Evolutionary conservation across 2,329 filamentous ascomycete genomes (phyloP).

Genomic region (Arthrobotrys sinensis): DNA sequence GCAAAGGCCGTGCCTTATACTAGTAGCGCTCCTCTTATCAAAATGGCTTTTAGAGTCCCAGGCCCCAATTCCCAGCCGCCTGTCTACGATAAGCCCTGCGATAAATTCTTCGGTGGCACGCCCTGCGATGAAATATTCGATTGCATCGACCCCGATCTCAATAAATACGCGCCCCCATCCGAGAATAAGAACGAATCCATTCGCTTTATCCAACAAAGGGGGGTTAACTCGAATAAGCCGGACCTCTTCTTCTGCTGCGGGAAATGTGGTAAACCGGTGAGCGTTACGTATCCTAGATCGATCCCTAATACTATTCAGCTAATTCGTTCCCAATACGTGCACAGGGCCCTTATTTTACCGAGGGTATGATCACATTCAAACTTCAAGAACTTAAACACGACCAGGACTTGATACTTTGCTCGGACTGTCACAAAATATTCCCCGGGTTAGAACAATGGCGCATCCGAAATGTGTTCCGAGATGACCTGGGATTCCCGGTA

Average conservation of each 20-base stretch:
- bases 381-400: background rate
- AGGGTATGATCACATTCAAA: constrained; percentile 12
- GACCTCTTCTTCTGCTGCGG: constrained; percentile 3
- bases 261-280: constrained; percentile 1
- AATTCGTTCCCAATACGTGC: background rate
- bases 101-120: background rate
- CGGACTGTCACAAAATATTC: background rate
- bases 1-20: too few species aligned
- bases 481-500: background rate
- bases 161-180: background rate
- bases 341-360: background rate
- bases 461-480: constrained; percentile 21
- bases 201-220: background rate
- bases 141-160: background rate
- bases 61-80: background rate
- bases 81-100: background rate
- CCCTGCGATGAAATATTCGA: background rate
- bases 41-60: too few species aligned
- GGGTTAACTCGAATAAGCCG: background rate
- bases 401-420: constrained; percentile 37
- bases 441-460: constrained; percentile 13
- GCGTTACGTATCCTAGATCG: background rate
- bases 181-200: background rate
- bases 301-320: background rate
- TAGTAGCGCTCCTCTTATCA: too few species aligned